Percentiles rank a stretch among this genome's conserved stretches.
phyloP scores from a whole-genome alignment of 2,329 filamentous ascomycete genomes.

The Epichloe amarillans region DNA sequence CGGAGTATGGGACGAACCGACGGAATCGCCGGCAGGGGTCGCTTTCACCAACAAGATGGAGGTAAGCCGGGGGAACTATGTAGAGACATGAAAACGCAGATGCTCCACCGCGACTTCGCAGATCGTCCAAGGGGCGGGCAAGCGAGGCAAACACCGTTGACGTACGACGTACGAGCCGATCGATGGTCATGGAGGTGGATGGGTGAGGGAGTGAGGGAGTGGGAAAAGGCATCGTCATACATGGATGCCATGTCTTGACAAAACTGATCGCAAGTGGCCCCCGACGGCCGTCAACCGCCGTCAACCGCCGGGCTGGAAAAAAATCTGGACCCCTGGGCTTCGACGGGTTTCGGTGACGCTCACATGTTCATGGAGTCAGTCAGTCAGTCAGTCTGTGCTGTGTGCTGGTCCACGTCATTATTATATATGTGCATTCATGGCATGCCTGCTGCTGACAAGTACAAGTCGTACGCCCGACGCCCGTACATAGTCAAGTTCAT shows the following conservation, averaged over 20 bases:
- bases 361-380: not conserved
- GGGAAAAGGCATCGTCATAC: constrained; percentile 3
- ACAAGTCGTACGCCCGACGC: no score
- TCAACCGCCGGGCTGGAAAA: not conserved
- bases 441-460: no score
- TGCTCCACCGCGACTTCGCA: not conserved
- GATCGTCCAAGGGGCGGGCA: not conserved
- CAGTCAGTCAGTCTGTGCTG: no score
- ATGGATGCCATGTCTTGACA: not conserved
- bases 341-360: constrained; percentile 3
- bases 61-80: not conserved
- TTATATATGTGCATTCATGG: no score
- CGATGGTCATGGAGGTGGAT: not conserved
- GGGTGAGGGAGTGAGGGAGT: not conserved
- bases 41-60: not conserved
- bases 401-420: no score
- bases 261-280: not conserved
- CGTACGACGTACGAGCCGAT: constrained; percentile 2
- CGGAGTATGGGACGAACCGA: not conserved
- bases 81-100: not conserved
- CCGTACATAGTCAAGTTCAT: no score
- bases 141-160: not conserved
- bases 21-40: not conserved
- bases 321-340: constrained; percentile 1
- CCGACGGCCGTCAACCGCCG: not conserved